phyloP scores from a whole-genome alignment of 108 stramenopile species.

The Pseudonitzschia multistriata region DNA sequence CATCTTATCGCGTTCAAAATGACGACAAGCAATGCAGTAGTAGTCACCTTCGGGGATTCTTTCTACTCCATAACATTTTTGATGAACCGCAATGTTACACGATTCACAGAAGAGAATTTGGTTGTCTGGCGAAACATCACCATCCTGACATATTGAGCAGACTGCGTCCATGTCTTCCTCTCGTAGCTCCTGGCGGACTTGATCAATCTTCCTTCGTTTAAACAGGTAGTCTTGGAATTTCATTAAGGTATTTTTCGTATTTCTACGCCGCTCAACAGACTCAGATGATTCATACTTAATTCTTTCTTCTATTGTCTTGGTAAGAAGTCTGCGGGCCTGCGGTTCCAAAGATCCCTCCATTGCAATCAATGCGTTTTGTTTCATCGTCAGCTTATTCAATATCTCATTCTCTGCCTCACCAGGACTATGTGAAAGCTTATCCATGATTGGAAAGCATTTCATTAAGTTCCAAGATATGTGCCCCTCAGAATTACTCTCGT shows the following conservation, averaged over 20 bases:
- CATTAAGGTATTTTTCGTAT: constrained; percentile 34
- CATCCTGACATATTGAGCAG: constrained; percentile 84
- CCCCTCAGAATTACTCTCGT: not conserved
- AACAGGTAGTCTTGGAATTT: constrained; percentile 40
- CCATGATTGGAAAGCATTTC: constrained; percentile 11
- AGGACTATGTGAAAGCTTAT: not conserved
- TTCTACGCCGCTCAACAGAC: constrained; percentile 19
- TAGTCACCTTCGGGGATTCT: constrained; percentile 86
- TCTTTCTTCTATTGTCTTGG: constrained; percentile 47
- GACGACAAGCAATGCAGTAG: constrained; percentile 77
- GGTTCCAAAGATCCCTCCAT: constrained; percentile 58
- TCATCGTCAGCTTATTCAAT: constrained; percentile 42
- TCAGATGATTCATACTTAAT: constrained; percentile 45
- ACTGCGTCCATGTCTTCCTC: constrained; percentile 90
- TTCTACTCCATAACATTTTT: constrained; percentile 85
- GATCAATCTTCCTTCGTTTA: constrained; percentile 58
- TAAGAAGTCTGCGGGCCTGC: constrained; percentile 43
- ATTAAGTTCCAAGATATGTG: constrained; percentile 4
- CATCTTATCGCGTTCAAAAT: constrained; percentile 67
- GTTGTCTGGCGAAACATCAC: constrained; percentile 85
- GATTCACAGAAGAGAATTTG: constrained; percentile 91
- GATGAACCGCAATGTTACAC: constrained; percentile 88
- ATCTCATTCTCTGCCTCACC: constrained; percentile 31
- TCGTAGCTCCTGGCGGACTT: constrained; percentile 62
- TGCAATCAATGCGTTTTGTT: constrained; percentile 43